Evolutionary conservation across 768 basidiomycete genomes (phyloP).

Genomic region (Cyathus striatus): DNA sequence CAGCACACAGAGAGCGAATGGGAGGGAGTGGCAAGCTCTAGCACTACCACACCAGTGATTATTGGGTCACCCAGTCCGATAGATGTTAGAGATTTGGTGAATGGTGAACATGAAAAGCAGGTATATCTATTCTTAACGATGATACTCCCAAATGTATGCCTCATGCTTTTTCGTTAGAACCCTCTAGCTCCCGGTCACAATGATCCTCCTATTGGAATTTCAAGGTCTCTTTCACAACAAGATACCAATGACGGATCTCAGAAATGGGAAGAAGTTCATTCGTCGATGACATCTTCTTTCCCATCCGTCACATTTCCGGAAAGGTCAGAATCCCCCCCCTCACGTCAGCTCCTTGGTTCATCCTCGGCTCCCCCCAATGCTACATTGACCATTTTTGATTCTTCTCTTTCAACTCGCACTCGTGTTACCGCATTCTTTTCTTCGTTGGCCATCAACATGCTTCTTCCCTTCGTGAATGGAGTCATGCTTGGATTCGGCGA

Average conservation of each 20-base stretch:
- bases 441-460: constrained; percentile 76
- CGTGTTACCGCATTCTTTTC: constrained; percentile 66
- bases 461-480: constrained; percentile 87
- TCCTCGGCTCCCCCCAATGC: constrained; percentile 36
- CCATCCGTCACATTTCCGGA: constrained; percentile 80
- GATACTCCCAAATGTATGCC: neutral
- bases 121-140: neutral
- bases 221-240: constrained; percentile 28
- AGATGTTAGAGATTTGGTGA: constrained; percentile 32
- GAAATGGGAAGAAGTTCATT: constrained; percentile 73
- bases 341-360: constrained; percentile 13
- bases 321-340: constrained; percentile 46
- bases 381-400: constrained; percentile 69
- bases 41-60: neutral
- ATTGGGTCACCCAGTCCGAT: constrained; percentile 26
- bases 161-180: constrained; percentile 3
- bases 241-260: constrained; percentile 42
- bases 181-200: constrained; percentile 10
- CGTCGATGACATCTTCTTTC: constrained; percentile 57
- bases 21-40: neutral
- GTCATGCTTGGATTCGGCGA: constrained; percentile 97
- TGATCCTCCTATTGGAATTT: constrained; percentile 10
- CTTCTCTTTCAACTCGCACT: constrained; percentile 58
- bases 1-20: constrained; percentile 4
- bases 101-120: neutral